Base-by-base conservation (phyloP, 2,329 filamentous ascomycete genomes). In the Curvularia sp. region DNA sequence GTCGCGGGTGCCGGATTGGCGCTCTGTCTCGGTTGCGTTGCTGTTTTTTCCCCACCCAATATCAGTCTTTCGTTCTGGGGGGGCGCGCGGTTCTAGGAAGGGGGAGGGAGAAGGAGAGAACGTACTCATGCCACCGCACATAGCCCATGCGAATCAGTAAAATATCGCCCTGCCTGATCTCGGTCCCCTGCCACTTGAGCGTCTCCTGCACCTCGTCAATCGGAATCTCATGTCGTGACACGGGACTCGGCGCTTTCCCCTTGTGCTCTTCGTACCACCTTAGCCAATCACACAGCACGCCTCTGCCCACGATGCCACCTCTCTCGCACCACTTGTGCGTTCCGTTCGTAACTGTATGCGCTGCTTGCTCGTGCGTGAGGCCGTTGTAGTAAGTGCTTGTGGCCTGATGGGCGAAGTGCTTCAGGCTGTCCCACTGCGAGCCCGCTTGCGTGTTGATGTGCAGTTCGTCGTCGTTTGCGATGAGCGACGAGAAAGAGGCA, bases 141-240 rank as follows among this genome's bases (percentile, higher is more conserved):
- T 80, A 86, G 8, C 85, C 85, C 49, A 70, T 75, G 1, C 76
- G 57, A 22, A 78, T 66, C 56, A 77, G 65, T 38, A 77, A 47
- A 10, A 77, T 73, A 55, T 78, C 75, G 2, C 76, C 76, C 26
- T 68, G 71, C 26, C 63, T 61, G 1, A 69, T 54, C 1, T 60
- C 62, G 1, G 71, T 74, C 0, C 69, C 68, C 49, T 75, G 69
- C 72, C 70, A 75, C 55, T 67, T 71, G 22, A 75, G 46, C 15
- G 68, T 70, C 51, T 62, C 68, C 12, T 71, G 62, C 20, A 75
- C 61, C 41, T 75, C 73, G 10, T 70, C 67, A 3, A 73, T 60
- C 0, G 70, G 61, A 38, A 76, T 75, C 49, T 69, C 70, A 49
- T 75, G 69, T n/a, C 68, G 59, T 4, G 64, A 60, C 0, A 76